Base-by-base conservation (phyloP, 768 basidiomycete genomes). In the Termitomyces sp. region DNA sequence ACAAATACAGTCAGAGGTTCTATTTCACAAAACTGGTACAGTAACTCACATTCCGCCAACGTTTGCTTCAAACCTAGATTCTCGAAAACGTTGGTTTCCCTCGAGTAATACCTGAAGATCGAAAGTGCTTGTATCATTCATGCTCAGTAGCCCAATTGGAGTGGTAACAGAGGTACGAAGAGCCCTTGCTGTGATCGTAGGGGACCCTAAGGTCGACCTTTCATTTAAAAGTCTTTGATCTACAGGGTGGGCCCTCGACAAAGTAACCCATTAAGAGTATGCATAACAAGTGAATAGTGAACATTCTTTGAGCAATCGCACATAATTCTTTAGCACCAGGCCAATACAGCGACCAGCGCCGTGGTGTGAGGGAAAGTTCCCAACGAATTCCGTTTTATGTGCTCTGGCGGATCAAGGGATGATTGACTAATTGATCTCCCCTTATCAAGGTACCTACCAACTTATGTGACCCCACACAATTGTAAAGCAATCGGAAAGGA, bases 301-400 rank as follows among this genome's bases (percentile, higher is more conserved):
- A 50, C 55, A 58, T 58, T 8, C 20, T 51, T 51, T 31, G 47
- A 58, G 47, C 22, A 45, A 52, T 56, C 18, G 39, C 48, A 55
- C 36, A 37, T 26, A 52, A 24, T 39, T 60, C 31, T 44, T 60
- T 59, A 64, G 68, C 70, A 65, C 70, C 69, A 67, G 70, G 71
- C 71, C 69, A 63, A 67, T 61, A 56, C 55, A 62, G 65, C 71
- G 70, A 65, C 70, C 72, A 73, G 70, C 70, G 72, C 65, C 66
- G 61, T 31, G 54, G 37, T 31, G 34, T 12, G 34, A 20, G 29
- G 44, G 47, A 44, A 29, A 33, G 51, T 37, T 28, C 26, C 2
- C 16, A 26, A 18, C 5, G 1, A 26, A 18, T 12, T 51, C 16
- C 8, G 22, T 18, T 37, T 26, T 24, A 51, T 22, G 36, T 37